phyloP scores from a whole-genome alignment of 768 basidiomycete species.

The Obba rivulosa region DNA sequence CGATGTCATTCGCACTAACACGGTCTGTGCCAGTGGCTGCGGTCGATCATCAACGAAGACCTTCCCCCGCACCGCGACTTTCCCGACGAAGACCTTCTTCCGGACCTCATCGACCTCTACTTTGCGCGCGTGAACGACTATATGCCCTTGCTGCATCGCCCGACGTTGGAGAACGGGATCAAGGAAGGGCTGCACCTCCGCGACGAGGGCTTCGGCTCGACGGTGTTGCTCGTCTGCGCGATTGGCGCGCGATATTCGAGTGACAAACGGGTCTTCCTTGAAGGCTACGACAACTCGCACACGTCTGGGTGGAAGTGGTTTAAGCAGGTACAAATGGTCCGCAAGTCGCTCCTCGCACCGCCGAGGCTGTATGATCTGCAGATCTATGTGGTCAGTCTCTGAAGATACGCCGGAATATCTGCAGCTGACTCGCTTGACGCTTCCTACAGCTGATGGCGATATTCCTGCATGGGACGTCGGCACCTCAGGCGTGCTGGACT shows the following conservation, averaged over 20 bases:
- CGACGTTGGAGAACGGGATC: constrained; percentile 36
- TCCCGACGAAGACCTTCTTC: constrained; percentile 32
- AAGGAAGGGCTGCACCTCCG: constrained; percentile 32
- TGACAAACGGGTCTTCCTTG: constrained; percentile 40
- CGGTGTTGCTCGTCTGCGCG: constrained; percentile 49
- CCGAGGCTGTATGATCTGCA: constrained; percentile 70
- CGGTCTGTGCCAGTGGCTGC: constrained; percentile 18
- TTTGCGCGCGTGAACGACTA: constrained; percentile 38
- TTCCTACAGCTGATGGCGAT: constrained; percentile 28
- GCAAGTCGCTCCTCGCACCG: constrained; percentile 49
- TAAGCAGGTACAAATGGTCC: constrained; percentile 55
- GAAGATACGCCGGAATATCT: constrained; percentile 12
- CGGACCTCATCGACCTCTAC: constrained; percentile 41
- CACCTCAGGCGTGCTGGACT: constrained; percentile 52
- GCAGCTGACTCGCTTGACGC: constrained; percentile 21
- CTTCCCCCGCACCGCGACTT: constrained; percentile 19
- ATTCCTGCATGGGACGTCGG: constrained; percentile 39
- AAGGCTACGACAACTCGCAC: constrained; percentile 22
- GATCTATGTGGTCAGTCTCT: constrained; percentile 44
- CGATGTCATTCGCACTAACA: background rate
- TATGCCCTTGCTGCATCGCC: constrained; percentile 44
- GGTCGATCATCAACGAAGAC: constrained; percentile 19
- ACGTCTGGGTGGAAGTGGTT: constrained; percentile 45
- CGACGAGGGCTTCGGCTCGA: constrained; percentile 37
- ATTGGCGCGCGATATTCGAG: constrained; percentile 46